A percentile compares a stretch with the other conserved stretches of the same genome.
phyloP scores from a whole-genome alignment of 2,329 filamentous ascomycete genomes.

The Aureobasidium sp. region DNA sequence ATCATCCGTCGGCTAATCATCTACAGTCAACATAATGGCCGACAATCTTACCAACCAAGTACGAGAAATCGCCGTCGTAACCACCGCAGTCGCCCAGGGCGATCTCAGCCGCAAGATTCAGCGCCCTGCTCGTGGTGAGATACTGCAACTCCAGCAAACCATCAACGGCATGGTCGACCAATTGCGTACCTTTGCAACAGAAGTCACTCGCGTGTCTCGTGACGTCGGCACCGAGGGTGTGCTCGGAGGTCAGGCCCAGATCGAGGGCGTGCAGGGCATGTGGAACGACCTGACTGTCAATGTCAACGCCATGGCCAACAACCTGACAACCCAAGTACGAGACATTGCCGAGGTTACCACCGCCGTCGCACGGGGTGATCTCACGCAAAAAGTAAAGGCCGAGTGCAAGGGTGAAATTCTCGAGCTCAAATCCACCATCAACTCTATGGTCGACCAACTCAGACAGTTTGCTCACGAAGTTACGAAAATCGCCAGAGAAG shows the following conservation, averaged over 20 bases:
- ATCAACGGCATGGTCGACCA: conserved; percentile 61
- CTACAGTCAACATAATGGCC: conserved; percentile 86
- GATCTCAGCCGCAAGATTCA: conserved; percentile 95
- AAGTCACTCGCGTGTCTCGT: conserved; percentile 55
- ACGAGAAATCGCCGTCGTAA: conserved; percentile 93
- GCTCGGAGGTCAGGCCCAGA: conserved; percentile 54
- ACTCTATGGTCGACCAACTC: conserved; percentile 45
- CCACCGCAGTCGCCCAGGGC: conserved; percentile 86
- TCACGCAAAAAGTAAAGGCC: conserved; percentile 43
- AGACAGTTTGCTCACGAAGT: conserved; percentile 46
- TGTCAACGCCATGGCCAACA: conserved; percentile 46
- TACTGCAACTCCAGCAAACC: conserved; percentile 87
- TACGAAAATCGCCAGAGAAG: conserved; percentile 44
- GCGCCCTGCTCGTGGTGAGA: conserved; percentile 88
- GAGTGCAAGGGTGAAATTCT: conserved; percentile 45
- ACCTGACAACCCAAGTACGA: conserved; percentile 44
- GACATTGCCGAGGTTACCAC: conserved; percentile 46
- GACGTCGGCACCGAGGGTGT: conserved; percentile 58
- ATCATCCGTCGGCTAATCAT: conserved; percentile 18
- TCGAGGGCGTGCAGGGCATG: conserved; percentile 57
- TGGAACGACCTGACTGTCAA: conserved; percentile 56
- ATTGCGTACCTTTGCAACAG: conserved; percentile 55
- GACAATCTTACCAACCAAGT: conserved; percentile 97
- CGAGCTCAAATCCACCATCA: conserved; percentile 44
- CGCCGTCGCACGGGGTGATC: conserved; percentile 42